Evolutionary conservation across 2,329 filamentous ascomycete species (phyloP).

Genomic region (Rhynchosporium agropyri): DNA sequence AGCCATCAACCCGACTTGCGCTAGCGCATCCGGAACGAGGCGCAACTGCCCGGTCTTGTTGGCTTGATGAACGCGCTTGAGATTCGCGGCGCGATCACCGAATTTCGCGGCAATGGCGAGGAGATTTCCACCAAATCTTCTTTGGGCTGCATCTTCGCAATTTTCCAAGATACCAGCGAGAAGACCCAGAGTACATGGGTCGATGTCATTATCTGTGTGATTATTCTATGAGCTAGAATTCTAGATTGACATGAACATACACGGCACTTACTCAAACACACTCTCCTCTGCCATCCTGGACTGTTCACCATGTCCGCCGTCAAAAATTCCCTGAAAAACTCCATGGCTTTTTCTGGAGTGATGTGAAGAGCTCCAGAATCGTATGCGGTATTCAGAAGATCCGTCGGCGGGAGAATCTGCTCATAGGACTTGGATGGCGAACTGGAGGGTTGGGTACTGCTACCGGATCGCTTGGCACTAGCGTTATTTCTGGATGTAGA

Average conservation of each 20-base stretch:
- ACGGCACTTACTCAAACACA: constrained; percentile 32
- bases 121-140: constrained; percentile 32
- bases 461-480: too few relatives aligned
- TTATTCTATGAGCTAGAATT: not conserved
- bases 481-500: too few relatives aligned
- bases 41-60: constrained; percentile 21
- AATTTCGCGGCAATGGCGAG: constrained; percentile 36
- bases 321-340: constrained; percentile 35
- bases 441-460: not conserved
- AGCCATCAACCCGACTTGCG: constrained; percentile 33
- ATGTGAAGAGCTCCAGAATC: constrained; percentile 36
- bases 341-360: constrained; percentile 31
- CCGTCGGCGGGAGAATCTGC: constrained; percentile 32
- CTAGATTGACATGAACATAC: too few relatives aligned
- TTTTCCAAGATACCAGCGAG: constrained; percentile 35
- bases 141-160: constrained; percentile 28
- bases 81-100: constrained; percentile 38
- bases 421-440: constrained; percentile 21
- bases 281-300: constrained; percentile 29
- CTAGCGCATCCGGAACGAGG: constrained; percentile 24
- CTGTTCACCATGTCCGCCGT: constrained; percentile 2
- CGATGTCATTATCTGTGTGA: constrained; percentile 34
- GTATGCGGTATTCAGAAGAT: constrained; percentile 31
- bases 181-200: constrained; percentile 30
- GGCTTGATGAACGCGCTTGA: constrained; percentile 32